Evolutionary conservation across 495 filamentous ascomycete species (phyloP), one percentile per base, ranked within the genome.

Genomic region (Xylaria bambusicola): DNA sequence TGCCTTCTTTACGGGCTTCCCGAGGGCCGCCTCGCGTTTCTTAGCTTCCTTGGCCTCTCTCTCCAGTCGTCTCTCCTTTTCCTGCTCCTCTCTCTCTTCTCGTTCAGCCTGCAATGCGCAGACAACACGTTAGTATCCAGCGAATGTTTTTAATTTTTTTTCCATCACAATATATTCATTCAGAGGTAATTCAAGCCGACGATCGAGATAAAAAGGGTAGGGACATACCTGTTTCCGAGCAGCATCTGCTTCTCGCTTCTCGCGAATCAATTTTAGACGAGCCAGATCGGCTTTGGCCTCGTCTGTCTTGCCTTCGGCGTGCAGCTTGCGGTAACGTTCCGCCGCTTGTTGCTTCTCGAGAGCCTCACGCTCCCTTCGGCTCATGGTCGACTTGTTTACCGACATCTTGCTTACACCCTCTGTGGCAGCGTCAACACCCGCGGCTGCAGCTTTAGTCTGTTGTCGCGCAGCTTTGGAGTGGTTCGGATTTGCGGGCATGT

Each of bases 221-320:
- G 38, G 3, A 62, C 77, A 47, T 64, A 82, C 81, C 77, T 79
- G 76, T 63, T 80, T 82, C 59, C 80, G 61, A 7, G 80, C 81
- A 23, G 90, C 83, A 70, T 96, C 93, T 26, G 88, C 87, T 71
- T 94, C 94, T 35, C 94, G 82, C 79, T 89, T 87, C 81, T 96
- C 90, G 23, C 86, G 81, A 56, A 98, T 90, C 51, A 93, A 66
- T 63, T 77, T 83, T 69, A 98, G 71, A 52, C 94, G 79, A 50
- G 90, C 94, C 67, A 98, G 65, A 79, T 98, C 94, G n/a, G 91
- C 86, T 64, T 88, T 88, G 20, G 93, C 94, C 79, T 98, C 91
- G 54, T 98, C 95, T 38, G 94, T 97, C 83, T 97, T 97, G 55
- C 94, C 94, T 65, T 91, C 91, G 56, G 91, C 91, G 66, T 98